These are phyloP conservation scores for Podaxis carcinomalis DNA, from an alignment of 768 basidiomycete species.

Conservation along the genomic window DNA sequence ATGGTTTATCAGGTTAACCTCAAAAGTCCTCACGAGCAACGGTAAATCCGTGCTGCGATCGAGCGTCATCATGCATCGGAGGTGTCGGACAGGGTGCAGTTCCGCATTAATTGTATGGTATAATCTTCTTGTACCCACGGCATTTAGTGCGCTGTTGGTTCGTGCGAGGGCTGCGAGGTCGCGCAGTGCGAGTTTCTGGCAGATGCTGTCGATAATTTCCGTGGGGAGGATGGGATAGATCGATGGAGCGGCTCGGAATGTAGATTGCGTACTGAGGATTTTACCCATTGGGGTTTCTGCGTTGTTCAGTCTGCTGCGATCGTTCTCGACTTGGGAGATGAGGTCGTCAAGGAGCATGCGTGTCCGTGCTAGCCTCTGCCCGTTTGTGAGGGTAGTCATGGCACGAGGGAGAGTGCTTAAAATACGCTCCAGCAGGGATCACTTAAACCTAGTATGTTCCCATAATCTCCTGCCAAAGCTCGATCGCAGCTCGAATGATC, in stretches of 20 bases:
- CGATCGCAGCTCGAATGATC: neutral
- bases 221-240: slow-evolving; percentile 18
- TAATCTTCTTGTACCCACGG: slow-evolving; percentile 20
- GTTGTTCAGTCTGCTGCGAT: neutral
- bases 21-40: slow-evolving; percentile 39
- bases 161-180: slow-evolving; percentile 19
- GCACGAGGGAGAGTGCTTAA: neutral
- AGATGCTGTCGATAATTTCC: slow-evolving; percentile 24
- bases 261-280: neutral
- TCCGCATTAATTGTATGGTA: slow-evolving; percentile 17
- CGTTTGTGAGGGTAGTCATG: slow-evolving; percentile 1
- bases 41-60: slow-evolving; percentile 31
- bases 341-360: slow-evolving; percentile 11
- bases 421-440: too few species aligned
- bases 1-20: slow-evolving; percentile 36
- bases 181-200: slow-evolving; percentile 16
- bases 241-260: neutral
- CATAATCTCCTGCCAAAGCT: too few species aligned
- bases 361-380: slow-evolving; percentile 1
- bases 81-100: slow-evolving; percentile 10
- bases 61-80: slow-evolving; percentile 38
- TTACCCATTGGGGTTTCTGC: neutral
- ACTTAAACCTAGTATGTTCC: too few species aligned
- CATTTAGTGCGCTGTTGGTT: slow-evolving; percentile 19
- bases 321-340: slow-evolving; percentile 10